Percentiles rank a stretch among this genome's conserved stretches.
Evolutionary conservation across 108 stramenopile genomes (phyloP).

Genomic region (Cylindrotheca closterium): DNA sequence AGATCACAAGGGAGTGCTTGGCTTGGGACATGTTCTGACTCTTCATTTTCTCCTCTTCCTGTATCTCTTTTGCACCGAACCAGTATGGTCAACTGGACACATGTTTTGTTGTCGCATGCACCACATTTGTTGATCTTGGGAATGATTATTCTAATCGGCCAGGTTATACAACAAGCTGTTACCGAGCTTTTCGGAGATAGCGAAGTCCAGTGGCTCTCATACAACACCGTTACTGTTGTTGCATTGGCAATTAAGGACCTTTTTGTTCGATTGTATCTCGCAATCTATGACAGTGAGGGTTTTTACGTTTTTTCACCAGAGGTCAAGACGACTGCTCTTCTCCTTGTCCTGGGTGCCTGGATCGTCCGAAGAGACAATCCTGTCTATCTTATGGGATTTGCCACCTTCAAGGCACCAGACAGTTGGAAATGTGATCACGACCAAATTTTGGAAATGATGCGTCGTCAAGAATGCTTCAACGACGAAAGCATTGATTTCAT

Average conservation of each 20-base stretch:
- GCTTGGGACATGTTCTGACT: background rate
- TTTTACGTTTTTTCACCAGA: conserved; percentile 68
- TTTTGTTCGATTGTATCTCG: conserved; percentile 44
- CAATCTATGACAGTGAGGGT: conserved; percentile 52
- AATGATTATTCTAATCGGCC: conserved; percentile 63
- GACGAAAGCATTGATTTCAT: conserved; percentile 87
- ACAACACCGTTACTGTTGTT: conserved; percentile 60
- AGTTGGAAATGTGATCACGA: conserved; percentile 89
- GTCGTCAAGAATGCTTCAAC: conserved; percentile 87
- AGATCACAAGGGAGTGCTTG: too few species aligned
- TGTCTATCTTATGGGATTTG: conserved; percentile 90
- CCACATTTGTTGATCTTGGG: conserved; percentile 69
- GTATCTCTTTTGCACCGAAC: background rate
- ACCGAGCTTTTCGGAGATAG: conserved; percentile 61
- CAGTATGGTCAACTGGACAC: conserved; percentile 90
- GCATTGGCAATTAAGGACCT: conserved; percentile 53
- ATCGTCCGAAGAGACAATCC: conserved; percentile 78
- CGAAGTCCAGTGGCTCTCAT: conserved; percentile 40
- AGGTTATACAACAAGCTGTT: conserved; percentile 75
- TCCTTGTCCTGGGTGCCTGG: conserved; percentile 65
- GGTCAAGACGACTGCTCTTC: conserved; percentile 73
- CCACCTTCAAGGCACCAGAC: conserved; percentile 93
- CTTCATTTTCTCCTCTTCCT: background rate
- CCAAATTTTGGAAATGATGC: conserved; percentile 91
- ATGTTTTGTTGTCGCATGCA: conserved; percentile 76